Conservation (phyloP, 2,329 filamentous ascomycete genomes). For the Aschersonia sp. region DNA sequence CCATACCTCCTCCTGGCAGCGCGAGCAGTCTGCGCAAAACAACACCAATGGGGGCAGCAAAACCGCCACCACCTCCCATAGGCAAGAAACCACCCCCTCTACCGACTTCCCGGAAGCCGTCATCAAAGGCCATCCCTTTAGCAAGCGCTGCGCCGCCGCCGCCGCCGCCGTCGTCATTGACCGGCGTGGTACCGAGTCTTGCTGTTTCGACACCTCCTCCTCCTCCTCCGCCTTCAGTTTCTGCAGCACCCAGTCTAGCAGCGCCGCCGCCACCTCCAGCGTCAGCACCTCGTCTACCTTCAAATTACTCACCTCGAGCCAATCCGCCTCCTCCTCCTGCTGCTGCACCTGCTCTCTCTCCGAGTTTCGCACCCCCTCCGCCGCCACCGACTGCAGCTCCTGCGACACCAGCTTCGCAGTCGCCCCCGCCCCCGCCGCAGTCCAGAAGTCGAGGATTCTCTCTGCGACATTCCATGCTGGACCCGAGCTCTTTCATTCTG, state of each 20-base stretch:
- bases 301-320: no score
- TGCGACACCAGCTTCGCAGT: conserved; percentile 18
- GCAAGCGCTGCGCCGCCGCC: conserved; percentile 20
- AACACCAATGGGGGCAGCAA: conserved; percentile 19
- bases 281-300: conserved; percentile 1
- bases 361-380: conserved; percentile 10
- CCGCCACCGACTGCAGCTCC: conserved; percentile 8
- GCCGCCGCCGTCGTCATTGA: conserved; percentile 19
- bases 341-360: conserved; percentile 24
- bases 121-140: conserved; percentile 17
- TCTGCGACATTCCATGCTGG: conserved; percentile 49
- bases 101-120: conserved; percentile 45
- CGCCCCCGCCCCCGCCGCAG: conserved; percentile 22
- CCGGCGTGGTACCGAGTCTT: conserved; percentile 18
- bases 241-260: conserved; percentile 20
- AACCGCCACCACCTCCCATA: conserved; percentile 56
- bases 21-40: conserved; percentile 41
- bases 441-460: conserved; percentile 27
- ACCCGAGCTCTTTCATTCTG: conserved; percentile 65
- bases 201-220: conserved; percentile 23
- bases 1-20: conserved; percentile 29
- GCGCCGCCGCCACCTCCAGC: conserved; percentile 31
- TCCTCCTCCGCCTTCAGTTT: conserved; percentile 26
- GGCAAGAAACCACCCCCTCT: conserved; percentile 61
- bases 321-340: conserved; percentile 3